A percentile compares a stretch with the other conserved stretches of the same genome.
These are phyloP conservation scores for Talaromyces thailandensis DNA, from an alignment of 495 filamentous ascomycete genomes.

Conservation along the genomic window DNA sequence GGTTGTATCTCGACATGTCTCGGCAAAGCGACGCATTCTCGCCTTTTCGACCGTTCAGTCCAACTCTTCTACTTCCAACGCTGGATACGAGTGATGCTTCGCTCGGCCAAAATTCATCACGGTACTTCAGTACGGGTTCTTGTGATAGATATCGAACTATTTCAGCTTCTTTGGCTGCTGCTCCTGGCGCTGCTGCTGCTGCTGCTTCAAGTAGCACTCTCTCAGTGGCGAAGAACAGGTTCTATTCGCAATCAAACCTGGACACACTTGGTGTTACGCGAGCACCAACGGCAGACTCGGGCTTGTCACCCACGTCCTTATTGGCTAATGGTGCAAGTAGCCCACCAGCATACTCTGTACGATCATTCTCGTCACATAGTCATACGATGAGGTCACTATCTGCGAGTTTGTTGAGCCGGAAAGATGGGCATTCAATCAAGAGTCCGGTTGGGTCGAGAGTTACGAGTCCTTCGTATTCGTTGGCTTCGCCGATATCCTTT, in stretches of 20 bases:
- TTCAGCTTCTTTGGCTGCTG: not conserved
- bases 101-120: not conserved
- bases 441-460: not conserved
- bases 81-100: not conserved
- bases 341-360: not conserved
- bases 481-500: constrained; percentile 3
- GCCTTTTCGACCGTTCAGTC: constrained; percentile 1
- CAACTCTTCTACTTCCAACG: not conserved
- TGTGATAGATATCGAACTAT: not conserved
- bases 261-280: not conserved
- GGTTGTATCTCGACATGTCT: constrained; percentile 1
- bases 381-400: not conserved
- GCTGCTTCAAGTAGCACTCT: not conserved
- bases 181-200: not conserved
- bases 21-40: not conserved
- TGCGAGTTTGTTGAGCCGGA: not conserved
- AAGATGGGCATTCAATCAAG: not conserved
- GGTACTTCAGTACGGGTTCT: not conserved
- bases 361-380: not conserved
- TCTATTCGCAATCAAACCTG: constrained; percentile 1
- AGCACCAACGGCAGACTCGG: not conserved
- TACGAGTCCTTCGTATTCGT: not conserved
- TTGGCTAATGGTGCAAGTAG: not conserved
- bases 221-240: not conserved
- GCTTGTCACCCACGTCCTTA: not conserved